Percentiles rank a stretch among this genome's conserved stretches.
phyloP scores from a whole-genome alignment of 108 stramenopile species.

The Stephanodiscus triporus region DNA sequence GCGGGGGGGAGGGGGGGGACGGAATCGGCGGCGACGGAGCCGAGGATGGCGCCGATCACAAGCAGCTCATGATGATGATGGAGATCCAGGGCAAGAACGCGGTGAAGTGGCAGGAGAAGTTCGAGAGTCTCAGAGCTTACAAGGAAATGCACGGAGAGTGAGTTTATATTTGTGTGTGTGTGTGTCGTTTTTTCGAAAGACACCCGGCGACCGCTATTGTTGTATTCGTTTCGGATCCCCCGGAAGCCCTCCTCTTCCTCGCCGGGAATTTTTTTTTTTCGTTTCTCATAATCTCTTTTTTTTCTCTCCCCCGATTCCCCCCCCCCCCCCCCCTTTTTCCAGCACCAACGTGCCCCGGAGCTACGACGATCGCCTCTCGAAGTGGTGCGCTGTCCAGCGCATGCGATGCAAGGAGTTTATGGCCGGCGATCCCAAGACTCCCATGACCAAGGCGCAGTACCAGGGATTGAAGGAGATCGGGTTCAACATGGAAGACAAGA shows the following conservation, averaged over 20 bases:
- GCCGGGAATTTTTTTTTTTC: too few relatives aligned
- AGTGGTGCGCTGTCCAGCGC: slow-evolving; percentile 15
- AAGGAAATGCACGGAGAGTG: slow-evolving; percentile 12
- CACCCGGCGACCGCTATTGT: too few relatives aligned
- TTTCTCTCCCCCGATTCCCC: not conserved
- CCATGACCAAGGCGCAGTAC: slow-evolving; percentile 12
- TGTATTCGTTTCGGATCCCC: too few relatives aligned
- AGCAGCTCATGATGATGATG: slow-evolving; percentile 9
- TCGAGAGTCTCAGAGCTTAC: slow-evolving; percentile 4
- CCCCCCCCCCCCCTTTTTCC: not conserved
- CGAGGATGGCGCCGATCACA: not conserved
- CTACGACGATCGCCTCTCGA: slow-evolving; percentile 17
- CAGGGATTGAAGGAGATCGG: slow-evolving; percentile 9
- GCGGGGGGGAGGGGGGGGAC: not conserved
- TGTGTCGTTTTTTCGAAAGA: not conserved
- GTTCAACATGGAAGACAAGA: slow-evolving; percentile 2
- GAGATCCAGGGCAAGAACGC: not conserved
- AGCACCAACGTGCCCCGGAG: slow-evolving; percentile 14
- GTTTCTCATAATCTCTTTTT: not conserved
- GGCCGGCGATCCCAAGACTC: not conserved
- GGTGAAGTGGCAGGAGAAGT: slow-evolving; percentile 15
- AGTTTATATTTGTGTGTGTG: too few relatives aligned
- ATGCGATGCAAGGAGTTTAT: slow-evolving; percentile 6
- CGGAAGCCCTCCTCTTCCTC: too few relatives aligned
- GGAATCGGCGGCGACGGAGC: not conserved